phyloP scores from a whole-genome alignment of 2,329 filamentous ascomycete genomes.

The Dactylonectria estremocensis region DNA sequence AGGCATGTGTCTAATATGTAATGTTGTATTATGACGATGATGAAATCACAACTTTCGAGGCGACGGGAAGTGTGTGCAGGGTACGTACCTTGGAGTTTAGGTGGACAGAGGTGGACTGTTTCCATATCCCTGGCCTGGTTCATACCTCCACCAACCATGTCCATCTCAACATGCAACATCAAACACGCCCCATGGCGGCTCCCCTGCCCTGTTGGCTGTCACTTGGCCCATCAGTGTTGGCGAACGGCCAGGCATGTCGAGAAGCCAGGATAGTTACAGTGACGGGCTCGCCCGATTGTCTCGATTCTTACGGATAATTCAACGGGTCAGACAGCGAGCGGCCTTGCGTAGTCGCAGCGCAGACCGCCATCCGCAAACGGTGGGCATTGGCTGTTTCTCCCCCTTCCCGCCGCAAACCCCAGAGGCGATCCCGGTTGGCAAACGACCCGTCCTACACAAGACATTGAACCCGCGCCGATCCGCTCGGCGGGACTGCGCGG shows the following conservation, averaged over 20 bases:
- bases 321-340: conserved; percentile 11
- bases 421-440: not conserved
- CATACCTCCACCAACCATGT: conserved; percentile 36
- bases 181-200: conserved; percentile 15
- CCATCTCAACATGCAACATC: conserved; percentile 37
- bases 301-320: conserved; percentile 16
- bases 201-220: not conserved
- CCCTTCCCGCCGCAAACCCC: not conserved
- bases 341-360: conserved; percentile 1
- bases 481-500: conserved; percentile 16
- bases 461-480: conserved; percentile 2
- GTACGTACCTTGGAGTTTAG: not conserved
- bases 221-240: not conserved
- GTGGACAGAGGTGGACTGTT: conserved; percentile 25
- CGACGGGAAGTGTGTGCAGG: conserved; percentile 12
- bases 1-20: not conserved
- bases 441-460: not conserved
- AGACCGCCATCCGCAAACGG: conserved; percentile 21
- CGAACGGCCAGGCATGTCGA: conserved; percentile 19
- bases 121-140: conserved; percentile 40
- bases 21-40: not conserved
- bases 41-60: not conserved
- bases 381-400: conserved; percentile 14
- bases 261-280: conserved; percentile 27
- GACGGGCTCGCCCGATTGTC: not conserved